Evolutionary conservation across 2,329 filamentous ascomycete genomes (phyloP).

Genomic region (Macrophomina pseudophaseolina): DNA sequence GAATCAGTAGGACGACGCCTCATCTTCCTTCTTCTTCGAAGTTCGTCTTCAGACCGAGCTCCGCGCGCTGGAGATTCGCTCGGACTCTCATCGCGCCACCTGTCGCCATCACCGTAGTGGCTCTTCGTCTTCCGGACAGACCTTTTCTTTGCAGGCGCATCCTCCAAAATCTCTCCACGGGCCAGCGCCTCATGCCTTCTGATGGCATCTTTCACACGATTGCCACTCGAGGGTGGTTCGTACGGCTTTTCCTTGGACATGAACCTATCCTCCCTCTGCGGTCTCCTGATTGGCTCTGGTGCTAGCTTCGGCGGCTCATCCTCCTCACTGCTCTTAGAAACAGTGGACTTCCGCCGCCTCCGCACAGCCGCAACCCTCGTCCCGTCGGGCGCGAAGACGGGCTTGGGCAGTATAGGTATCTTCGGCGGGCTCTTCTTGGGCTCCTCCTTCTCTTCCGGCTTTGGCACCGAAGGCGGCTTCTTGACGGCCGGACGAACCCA

Average conservation of each 20-base stretch:
- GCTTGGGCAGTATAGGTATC: constrained; percentile 16
- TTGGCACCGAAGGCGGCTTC: constrained; percentile 29
- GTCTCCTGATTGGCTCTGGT: background rate
- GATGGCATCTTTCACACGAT: constrained; percentile 14
- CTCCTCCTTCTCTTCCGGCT: constrained; percentile 20
- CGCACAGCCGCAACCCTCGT: constrained; percentile 20
- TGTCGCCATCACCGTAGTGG: constrained; percentile 11
- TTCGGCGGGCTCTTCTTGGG: constrained; percentile 25
- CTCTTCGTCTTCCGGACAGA: constrained; percentile 24
- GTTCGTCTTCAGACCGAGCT: constrained; percentile 28
- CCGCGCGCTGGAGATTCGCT: constrained; percentile 3
- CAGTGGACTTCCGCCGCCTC: constrained; percentile 19
- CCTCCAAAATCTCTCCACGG: constrained; percentile 1
- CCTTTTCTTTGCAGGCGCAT: constrained; percentile 19
- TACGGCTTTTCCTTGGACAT: constrained; percentile 4
- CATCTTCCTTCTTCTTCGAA: constrained; percentile 34
- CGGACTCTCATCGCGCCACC: constrained; percentile 4
- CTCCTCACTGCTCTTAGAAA: constrained; percentile 22
- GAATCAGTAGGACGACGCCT: constrained; percentile 22
- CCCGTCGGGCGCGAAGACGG: constrained; percentile 21
- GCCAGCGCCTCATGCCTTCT: constrained; percentile 15
- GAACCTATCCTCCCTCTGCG: background rate
- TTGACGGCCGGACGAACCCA: constrained; percentile 44
- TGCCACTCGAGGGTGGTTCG: constrained; percentile 12
- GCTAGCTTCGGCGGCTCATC: background rate